phyloP scores from a whole-genome alignment of 176 grass and related monocot genomes.

The Olyra latifolia region DNA sequence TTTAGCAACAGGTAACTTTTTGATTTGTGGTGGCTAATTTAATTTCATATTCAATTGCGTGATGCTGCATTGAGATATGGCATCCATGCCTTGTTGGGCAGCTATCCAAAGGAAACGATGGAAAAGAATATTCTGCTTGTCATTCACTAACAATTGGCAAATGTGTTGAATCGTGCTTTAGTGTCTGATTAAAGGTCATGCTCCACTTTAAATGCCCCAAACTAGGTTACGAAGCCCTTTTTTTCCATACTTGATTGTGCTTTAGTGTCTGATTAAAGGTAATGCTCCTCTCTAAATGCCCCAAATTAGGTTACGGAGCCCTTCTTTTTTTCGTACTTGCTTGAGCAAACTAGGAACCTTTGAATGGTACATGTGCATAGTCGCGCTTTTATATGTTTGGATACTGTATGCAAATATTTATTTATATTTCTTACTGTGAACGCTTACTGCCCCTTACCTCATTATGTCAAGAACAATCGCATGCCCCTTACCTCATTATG shows the following conservation, averaged over 20 bases:
- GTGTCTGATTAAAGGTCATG: not conserved
- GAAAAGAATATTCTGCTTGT: not conserved
- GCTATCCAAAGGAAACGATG: not conserved
- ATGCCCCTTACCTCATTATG: slow-evolving; percentile 2
- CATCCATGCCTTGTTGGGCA: not conserved
- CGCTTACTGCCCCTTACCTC: not conserved
- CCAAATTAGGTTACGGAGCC: not conserved
- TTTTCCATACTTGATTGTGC: slow-evolving; percentile 18
- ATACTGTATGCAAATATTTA: not conserved
- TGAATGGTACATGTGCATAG: not conserved
- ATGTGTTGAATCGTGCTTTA: not conserved
- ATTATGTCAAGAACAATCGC: no score
- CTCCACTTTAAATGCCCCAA: slow-evolving; percentile 1
- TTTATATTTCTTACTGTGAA: not conserved
- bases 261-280: not conserved
- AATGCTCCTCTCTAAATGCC: not conserved
- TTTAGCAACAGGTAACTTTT: slow-evolving; percentile 90
- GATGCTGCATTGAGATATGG: not conserved
- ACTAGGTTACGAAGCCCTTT: no score
- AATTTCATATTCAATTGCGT: not conserved
- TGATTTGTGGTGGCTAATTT: slow-evolving; percentile 10
- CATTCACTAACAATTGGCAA: not conserved
- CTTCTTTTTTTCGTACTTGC: not conserved
- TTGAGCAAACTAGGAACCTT: not conserved
- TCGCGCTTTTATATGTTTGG: not conserved